phyloP scores from a whole-genome alignment of 176 grass and related monocot genomes.

The Oryza meridionalis region DNA sequence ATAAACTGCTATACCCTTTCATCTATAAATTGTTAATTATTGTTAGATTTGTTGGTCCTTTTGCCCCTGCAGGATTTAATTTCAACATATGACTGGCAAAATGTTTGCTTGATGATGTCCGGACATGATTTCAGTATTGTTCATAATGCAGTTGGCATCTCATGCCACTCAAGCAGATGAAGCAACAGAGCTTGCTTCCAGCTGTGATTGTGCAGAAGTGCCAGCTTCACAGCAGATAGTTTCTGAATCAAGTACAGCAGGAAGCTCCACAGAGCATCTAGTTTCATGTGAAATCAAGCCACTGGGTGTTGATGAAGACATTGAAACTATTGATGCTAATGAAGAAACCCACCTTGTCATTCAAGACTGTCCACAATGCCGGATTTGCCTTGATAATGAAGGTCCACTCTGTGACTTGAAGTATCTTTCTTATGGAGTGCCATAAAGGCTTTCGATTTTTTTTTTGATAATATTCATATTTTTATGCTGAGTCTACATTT shows the following conservation, averaged over 20 bases:
- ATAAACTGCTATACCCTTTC: constrained; percentile 12
- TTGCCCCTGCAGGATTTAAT: constrained; percentile 45
- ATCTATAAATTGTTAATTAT: not conserved
- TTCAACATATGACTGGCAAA: constrained; percentile 35
- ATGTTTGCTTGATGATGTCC: constrained; percentile 41
- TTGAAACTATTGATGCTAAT: constrained; percentile 42
- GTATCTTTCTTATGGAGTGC: constrained; percentile 7
- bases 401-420: constrained; percentile 50
- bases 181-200: constrained; percentile 27
- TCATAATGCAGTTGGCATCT: constrained; percentile 76
- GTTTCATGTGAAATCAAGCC: constrained; percentile 69
- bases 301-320: constrained; percentile 36
- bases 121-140: constrained; percentile 60
- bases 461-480: constrained; percentile 3
- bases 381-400: constrained; percentile 96
- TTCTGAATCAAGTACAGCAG: constrained; percentile 27
- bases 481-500: constrained; percentile 18
- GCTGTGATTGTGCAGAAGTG: constrained; percentile 29
- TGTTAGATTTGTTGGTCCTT: constrained; percentile 1
- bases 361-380: constrained; percentile 77
- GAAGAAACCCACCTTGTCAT: constrained; percentile 64
- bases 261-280: constrained; percentile 35
- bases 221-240: constrained; percentile 44
- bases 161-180: constrained; percentile 50
- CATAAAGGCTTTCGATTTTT: constrained; percentile 20